A percentile compares a stretch with the other conserved stretches of the same genome.
Evolutionary conservation across 2,329 filamentous ascomycete species (phyloP).

Genomic region (Penicillium sumatraense): DNA sequence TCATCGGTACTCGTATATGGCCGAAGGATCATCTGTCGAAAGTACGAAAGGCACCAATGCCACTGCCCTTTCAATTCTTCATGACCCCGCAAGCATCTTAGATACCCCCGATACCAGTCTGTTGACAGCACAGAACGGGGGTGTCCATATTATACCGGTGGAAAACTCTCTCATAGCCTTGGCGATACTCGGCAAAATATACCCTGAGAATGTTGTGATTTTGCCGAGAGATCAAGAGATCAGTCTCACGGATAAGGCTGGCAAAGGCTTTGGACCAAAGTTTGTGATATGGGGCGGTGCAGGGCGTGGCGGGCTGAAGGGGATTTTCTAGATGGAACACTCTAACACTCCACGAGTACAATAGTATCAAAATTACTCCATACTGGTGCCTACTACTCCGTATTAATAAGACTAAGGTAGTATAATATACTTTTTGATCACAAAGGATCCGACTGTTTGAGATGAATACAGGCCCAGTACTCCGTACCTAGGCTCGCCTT

Average conservation of each 20-base stretch:
- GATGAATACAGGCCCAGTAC: background rate
- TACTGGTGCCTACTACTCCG: too few relatives aligned
- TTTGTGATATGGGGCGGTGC: conserved; percentile 27
- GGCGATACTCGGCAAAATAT: conserved; percentile 27
- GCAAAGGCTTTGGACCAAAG: conserved; percentile 25
- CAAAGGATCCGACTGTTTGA: too few relatives aligned
- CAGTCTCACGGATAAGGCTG: conserved; percentile 10
- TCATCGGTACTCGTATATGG: conserved; percentile 25
- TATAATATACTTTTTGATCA: too few relatives aligned
- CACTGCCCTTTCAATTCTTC: background rate
- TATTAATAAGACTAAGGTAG: too few relatives aligned
- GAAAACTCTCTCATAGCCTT: conserved; percentile 16
- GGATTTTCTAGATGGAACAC: background rate
- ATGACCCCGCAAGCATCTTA: conserved; percentile 3
- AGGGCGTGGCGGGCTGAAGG: conserved; percentile 12
- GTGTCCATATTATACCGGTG: conserved; percentile 25
- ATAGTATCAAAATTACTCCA: too few relatives aligned
- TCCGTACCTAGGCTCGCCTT: too few relatives aligned
- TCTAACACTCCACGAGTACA: too few relatives aligned
- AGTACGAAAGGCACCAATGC: background rate
- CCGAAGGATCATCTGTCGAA: background rate
- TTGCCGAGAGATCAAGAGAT: conserved; percentile 12
- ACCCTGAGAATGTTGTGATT: conserved; percentile 28
- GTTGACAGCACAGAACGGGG: conserved; percentile 11
- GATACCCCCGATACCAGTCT: conserved; percentile 7